These are phyloP conservation scores for Globisporangium carolinianum DNA, from an alignment of 352 stramenopile species.

Conservation along the genomic window DNA sequence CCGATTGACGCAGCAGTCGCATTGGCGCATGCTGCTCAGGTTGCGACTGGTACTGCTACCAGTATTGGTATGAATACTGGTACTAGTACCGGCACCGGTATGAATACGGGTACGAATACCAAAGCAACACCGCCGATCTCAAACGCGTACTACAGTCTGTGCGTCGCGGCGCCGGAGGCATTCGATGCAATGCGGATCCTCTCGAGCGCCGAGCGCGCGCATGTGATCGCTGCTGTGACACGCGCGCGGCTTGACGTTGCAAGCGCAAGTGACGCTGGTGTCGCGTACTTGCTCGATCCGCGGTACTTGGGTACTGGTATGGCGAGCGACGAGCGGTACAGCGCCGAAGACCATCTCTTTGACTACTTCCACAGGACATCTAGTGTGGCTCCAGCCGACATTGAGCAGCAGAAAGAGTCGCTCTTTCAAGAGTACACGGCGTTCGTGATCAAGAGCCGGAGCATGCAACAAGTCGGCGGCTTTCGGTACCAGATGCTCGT, in stretches of 20 bases:
- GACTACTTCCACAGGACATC: conserved; percentile 7
- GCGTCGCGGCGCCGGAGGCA: neutral
- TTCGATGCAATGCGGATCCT: conserved; percentile 1
- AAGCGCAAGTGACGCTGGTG: conserved; percentile 1
- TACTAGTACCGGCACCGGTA: too few relatives aligned
- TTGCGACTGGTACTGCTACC: neutral
- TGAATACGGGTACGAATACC: too few relatives aligned
- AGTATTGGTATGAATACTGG: too few relatives aligned
- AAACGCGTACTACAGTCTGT: conserved; percentile 2
- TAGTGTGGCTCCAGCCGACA: neutral
- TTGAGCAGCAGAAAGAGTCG: conserved; percentile 9
- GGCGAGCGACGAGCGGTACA: conserved; percentile 20
- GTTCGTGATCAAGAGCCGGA: conserved; percentile 24
- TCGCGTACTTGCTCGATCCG: conserved; percentile 12
- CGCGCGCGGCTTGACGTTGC: neutral
- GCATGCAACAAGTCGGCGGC: conserved; percentile 11
- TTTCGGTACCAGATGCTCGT: conserved; percentile 23
- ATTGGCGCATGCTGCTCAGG: neutral
- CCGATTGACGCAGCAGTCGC: conserved; percentile 4
- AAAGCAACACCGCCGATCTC: conserved; percentile 1
- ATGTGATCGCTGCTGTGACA: neutral
- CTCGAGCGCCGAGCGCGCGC: neutral
- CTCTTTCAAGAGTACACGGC: conserved; percentile 25
- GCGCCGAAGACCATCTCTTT: conserved; percentile 26
- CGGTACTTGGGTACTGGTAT: conserved; percentile 12